Conservation (phyloP, 306 rosid genomes). For the Dicorynia guianensis region DNA sequence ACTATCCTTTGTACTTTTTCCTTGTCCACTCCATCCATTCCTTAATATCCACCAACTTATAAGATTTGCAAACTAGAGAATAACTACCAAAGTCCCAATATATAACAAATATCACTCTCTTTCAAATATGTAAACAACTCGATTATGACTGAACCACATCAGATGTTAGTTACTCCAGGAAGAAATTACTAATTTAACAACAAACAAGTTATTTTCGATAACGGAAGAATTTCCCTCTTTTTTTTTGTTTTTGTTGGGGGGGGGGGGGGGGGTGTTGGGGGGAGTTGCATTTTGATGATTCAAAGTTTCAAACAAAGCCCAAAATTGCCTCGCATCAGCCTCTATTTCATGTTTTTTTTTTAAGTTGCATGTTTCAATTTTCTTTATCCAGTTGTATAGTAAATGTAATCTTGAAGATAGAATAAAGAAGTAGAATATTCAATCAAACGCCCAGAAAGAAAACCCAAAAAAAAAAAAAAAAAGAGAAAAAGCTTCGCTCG, state of each 20-base stretch:
- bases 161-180: not conserved
- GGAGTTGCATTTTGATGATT: not conserved
- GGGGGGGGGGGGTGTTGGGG: not conserved
- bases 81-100: not conserved
- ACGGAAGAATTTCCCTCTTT: not conserved
- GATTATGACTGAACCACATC: not conserved
- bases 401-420: not conserved
- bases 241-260: no score
- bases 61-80: not conserved
- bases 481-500: not conserved
- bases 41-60: slow-evolving; percentile 41
- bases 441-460: not conserved
- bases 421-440: not conserved
- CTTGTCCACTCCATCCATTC: slow-evolving; percentile 97
- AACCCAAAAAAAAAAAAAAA: not conserved
- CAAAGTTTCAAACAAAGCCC: not conserved
- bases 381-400: not conserved
- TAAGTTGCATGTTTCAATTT: not conserved
- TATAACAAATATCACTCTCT: not conserved
- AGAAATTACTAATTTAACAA: not conserved
- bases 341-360: not conserved
- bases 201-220: not conserved
- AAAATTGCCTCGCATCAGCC: not conserved
- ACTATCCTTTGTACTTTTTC: slow-evolving; percentile 87
- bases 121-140: not conserved